Base-by-base conservation (phyloP, 108 stramenopile species). In the Schizochytrium sp. region DNA sequence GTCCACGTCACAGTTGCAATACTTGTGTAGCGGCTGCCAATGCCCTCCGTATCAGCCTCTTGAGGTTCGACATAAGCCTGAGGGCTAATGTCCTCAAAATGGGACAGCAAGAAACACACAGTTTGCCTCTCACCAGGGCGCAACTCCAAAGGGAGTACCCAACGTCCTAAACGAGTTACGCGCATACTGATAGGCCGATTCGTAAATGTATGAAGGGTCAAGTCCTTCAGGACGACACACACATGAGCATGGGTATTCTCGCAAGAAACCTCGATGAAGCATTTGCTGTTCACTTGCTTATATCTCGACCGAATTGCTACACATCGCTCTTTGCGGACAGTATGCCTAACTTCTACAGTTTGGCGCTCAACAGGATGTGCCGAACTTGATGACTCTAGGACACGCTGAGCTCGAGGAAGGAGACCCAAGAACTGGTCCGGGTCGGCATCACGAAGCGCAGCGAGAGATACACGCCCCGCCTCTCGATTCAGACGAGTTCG, bases 281-380 rank as follows among this genome's bases (percentile, higher is more conserved):
- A 83, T 42, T 83, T 83, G 76, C 76, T 55, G 1, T 83, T 55
- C 76, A 83, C 76, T 53, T 83, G 76, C 76, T 83, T 83, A 53
- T 55, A 55, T 12, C 76, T 47, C 5, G 76, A 83, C 10, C 76
- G 76, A 50, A 83, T 83, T 10, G 76, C 76, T 53, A 83, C 50
- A 53, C 76, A 83, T n/a, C 76, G 47, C 50, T 49, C 76, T 53
- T 83, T 83, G 76, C 47, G 50, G 0, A 83, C 50, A n/a, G 50
- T 49, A 38, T 83, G 47, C 5, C 10, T 83, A 47, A 83, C 76
- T 53, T 83, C 53, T 10, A 83, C 5, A 10, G 76, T 83, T 53
- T 83, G 76, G 28, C 76, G 47, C 50, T 55, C 53, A 10, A 83
- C 28, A 5, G 76, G 53, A 13, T 40, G 76, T 10, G 38, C 76